Evolutionary conservation across 2,329 filamentous ascomycete species (phyloP).

Genomic region (Aspergillus sp.): DNA sequence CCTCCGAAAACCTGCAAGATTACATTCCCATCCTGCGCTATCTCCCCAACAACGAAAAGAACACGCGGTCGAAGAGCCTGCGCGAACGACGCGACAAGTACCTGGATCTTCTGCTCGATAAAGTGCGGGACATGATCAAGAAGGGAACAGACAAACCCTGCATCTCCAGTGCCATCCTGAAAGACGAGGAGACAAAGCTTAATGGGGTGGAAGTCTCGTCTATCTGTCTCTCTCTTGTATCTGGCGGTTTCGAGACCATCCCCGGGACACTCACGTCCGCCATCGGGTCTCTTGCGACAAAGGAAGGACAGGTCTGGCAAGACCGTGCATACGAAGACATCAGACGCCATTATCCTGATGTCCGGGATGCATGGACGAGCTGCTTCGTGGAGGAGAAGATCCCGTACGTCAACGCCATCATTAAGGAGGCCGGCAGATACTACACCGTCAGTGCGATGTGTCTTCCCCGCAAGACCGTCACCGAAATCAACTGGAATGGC

Average conservation of each 20-base stretch:
- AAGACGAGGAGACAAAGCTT: slow-evolving; percentile 64
- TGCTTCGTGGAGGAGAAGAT: slow-evolving; percentile 69
- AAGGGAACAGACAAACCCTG: slow-evolving; percentile 63
- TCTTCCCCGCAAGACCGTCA: slow-evolving; percentile 41
- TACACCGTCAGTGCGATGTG: slow-evolving; percentile 2
- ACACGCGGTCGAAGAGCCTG: slow-evolving; percentile 59
- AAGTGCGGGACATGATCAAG: slow-evolving; percentile 56
- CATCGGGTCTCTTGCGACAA: slow-evolving; percentile 65
- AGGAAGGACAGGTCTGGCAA: slow-evolving; percentile 65
- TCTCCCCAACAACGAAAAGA: slow-evolving; percentile 53
- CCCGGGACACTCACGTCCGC: slow-evolving; percentile 72
- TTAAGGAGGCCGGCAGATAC: slow-evolving; percentile 1
- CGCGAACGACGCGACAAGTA: slow-evolving; percentile 65
- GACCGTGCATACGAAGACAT: slow-evolving; percentile 66
- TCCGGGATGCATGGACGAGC: slow-evolving; percentile 65
- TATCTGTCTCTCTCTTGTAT: slow-evolving; percentile 73
- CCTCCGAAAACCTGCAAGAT: slow-evolving; percentile 75
- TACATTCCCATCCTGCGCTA: slow-evolving; percentile 69
- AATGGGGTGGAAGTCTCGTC: slow-evolving; percentile 69
- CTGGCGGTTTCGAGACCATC: slow-evolving; percentile 73
- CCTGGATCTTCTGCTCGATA: slow-evolving; percentile 53
- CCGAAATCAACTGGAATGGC: slow-evolving; percentile 65
- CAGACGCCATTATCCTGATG: slow-evolving; percentile 59
- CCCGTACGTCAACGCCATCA: slow-evolving; percentile 30
- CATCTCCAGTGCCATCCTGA: slow-evolving; percentile 64